Percentiles rank a stretch among this genome's conserved stretches.
Evolutionary conservation across 331 rosid species (phyloP).

Genomic region (Dryas integrifolia): DNA sequence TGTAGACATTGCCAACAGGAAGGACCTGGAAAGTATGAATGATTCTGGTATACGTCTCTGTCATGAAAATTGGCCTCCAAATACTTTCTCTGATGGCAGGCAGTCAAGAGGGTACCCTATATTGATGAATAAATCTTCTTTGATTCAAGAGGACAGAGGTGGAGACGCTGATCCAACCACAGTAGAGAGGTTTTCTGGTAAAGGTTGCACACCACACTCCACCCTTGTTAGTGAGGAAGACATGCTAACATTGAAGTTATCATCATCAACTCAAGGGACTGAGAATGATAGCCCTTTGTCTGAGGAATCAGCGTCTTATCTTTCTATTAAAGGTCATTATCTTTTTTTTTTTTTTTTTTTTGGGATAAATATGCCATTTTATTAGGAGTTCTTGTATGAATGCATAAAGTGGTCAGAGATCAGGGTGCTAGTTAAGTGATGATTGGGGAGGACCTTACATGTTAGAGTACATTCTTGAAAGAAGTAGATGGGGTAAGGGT

Average conservation of each 20-base stretch:
- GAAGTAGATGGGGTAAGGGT: background rate
- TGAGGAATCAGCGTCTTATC: slow-evolving; percentile 69
- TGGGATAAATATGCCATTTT: background rate
- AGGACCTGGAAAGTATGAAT: slow-evolving; percentile 35
- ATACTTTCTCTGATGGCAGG: slow-evolving; percentile 32
- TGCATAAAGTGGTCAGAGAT: background rate
- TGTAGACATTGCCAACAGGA: slow-evolving; percentile 36
- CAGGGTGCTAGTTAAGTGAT: background rate
- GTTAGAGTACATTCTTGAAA: background rate
- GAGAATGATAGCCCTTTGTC: slow-evolving; percentile 50
- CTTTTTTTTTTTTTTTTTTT: background rate
- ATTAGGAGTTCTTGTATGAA: background rate
- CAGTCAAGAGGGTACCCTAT: slow-evolving; percentile 40
- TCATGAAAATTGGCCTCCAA: slow-evolving; percentile 34
- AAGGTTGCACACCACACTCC: slow-evolving; percentile 39
- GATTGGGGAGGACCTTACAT: background rate
- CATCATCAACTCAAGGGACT: slow-evolving; percentile 52
- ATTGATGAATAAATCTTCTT: slow-evolving; percentile 32
- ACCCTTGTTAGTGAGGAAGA: slow-evolving; percentile 43
- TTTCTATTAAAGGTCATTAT: slow-evolving; percentile 70
- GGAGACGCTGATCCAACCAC: slow-evolving; percentile 28
- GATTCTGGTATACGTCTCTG: slow-evolving; percentile 37
- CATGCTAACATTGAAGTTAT: slow-evolving; percentile 48
- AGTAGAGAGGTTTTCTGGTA: slow-evolving; percentile 39
- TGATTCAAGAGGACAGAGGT: slow-evolving; percentile 37